Base-by-base conservation (phyloP, 1,284 basidiomycete species). In the Cronartium quercuum region DNA sequence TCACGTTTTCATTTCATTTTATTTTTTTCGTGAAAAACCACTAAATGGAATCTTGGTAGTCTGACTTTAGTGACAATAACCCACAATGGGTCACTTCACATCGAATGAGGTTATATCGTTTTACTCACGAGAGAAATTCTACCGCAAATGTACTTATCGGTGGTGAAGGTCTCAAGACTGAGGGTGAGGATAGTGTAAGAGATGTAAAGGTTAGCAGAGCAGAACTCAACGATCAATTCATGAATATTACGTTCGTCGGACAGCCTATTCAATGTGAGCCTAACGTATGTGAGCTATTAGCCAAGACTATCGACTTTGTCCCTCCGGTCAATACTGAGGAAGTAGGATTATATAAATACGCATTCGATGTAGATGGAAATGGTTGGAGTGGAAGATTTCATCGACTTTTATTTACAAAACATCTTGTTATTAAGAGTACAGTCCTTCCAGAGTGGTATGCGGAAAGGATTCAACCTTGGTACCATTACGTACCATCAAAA, bases 291-390 rank as follows among this genome's bases (percentile, higher is more conserved):
- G 76, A 76, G 63, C 63, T 78, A 51, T 78, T 81, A 77, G 65
- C 75, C 37, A 66, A 79, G 24, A 68, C 76, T 41, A 79, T 81
- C 57, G 74, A 80, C 21, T 80, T 81, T 67, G 76, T 76, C 61
- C 76, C 76, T 35, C 78, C 78, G n/a, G 18, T 21, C 9, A 57
- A 57, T 10, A n/a, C 51, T 24, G 51, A 57, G 29, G 51, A 57
- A 24, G 51, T 57, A 9, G 9, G 21, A 21, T n/a, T 24, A 29
- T 40, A 40, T 21, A 76, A 66, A 47, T 74, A 82, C 77, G 77
- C 82, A 40, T 76, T 84, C 37, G 84, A 84, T 75, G 80, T 84
- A 10, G 84, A 84, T 75, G 84, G 84, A 6, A 84, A 84, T 67
- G 83, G 82, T 2, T 84, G 83, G 83, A 81, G 79, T 68, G 82